Percentiles rank a stretch among this genome's conserved stretches.
Conservation (phyloP, 495 filamentous ascomycete genomes). For the Thermothielavioides terrestris region DNA sequence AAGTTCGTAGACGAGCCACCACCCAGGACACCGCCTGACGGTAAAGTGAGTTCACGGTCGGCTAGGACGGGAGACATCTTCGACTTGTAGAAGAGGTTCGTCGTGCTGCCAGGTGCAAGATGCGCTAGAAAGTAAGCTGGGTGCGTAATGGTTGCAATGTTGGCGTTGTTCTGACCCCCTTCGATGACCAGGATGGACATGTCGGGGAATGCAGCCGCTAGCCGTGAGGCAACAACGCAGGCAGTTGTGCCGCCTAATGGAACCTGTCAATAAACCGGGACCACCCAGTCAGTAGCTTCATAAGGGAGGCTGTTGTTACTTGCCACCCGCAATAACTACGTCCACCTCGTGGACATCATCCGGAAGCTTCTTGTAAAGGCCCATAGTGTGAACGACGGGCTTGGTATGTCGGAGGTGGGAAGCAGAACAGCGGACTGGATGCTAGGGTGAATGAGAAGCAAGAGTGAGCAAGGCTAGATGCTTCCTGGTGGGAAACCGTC, state of each 20-base stretch:
- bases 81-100: slow-evolving; percentile 28
- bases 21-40: slow-evolving; percentile 46
- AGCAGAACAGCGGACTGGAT: neutral
- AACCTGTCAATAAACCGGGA: neutral
- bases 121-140: slow-evolving; percentile 32
- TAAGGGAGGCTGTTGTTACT: neutral
- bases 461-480: no score
- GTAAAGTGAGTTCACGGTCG: slow-evolving; percentile 40
- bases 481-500: no score
- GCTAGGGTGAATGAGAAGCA: no score
- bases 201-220: slow-evolving; percentile 38
- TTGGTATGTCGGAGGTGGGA: neutral
- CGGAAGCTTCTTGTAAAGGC: slow-evolving; percentile 24
- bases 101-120: slow-evolving; percentile 25
- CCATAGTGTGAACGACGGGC: slow-evolving; percentile 14
- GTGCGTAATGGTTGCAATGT: slow-evolving; percentile 33
- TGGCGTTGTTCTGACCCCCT: slow-evolving; percentile 36
- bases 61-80: slow-evolving; percentile 12
- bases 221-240: slow-evolving; percentile 40
- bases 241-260: slow-evolving; percentile 33
- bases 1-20: slow-evolving; percentile 54
- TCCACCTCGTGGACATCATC: slow-evolving; percentile 26
- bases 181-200: slow-evolving; percentile 47
- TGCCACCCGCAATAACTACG: slow-evolving; percentile 31
- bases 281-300: slow-evolving; percentile 12